phyloP scores from a whole-genome alignment of 225 moss, liverwort and hornwort species.

The Pseudisothecium myosuroides region DNA sequence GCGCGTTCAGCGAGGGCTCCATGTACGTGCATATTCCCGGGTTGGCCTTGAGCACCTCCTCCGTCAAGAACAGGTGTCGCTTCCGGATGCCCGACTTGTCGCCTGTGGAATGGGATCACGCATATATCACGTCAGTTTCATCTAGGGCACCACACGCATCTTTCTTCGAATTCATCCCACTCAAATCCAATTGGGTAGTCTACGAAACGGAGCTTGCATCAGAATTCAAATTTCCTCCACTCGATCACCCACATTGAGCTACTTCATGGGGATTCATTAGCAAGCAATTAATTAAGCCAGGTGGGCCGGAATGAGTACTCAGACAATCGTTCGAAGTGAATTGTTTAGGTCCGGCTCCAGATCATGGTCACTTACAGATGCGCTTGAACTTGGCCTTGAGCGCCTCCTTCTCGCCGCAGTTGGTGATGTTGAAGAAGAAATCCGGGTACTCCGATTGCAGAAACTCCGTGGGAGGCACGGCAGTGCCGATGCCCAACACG shows the following conservation, averaged over 20 bases:
- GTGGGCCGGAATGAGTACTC: neutral
- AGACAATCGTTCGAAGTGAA: neutral
- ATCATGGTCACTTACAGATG: neutral
- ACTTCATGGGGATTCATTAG: neutral
- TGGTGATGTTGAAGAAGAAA: neutral
- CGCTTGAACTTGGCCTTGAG: neutral
- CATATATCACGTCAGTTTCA: neutral
- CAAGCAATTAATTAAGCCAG: neutral
- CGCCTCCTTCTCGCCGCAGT: neutral
- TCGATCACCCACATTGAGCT: neutral
- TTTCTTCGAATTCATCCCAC: neutral
- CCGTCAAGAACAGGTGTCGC: neutral
- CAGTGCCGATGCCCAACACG: neutral
- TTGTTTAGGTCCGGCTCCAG: neutral
- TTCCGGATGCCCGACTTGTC: neutral
- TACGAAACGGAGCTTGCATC: accelerated
- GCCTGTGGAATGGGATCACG: neutral
- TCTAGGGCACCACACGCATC: neutral
- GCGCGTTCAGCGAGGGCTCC: neutral
- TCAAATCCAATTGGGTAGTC: neutral
- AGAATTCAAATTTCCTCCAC: too few relatives aligned
- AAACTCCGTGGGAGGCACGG: neutral
- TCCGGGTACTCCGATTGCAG: neutral
- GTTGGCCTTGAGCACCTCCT: neutral
- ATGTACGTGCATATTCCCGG: neutral